Evolutionary conservation across 1,284 basidiomycete genomes (phyloP), one percentile per base, ranked within the genome.

Genomic region (Meripilus lineatus): DNA sequence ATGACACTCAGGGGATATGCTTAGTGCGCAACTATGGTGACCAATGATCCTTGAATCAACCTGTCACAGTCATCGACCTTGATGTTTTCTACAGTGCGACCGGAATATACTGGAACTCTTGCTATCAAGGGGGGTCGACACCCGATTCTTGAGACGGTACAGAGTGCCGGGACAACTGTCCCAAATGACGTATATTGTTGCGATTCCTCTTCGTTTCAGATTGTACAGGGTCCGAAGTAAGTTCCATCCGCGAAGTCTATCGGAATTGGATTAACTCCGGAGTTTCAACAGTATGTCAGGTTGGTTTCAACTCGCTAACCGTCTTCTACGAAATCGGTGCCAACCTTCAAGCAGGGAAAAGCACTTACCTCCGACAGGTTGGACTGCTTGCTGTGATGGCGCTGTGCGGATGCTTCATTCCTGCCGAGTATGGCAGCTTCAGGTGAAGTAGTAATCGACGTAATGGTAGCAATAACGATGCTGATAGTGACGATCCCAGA

Each of bases 381-480:
- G 94, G 86, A 0, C 70, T 97, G 2, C 67, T 97, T 36, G 75
- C 80, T 0, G 71, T 95, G 15, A 86, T 95, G 77, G 91, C 90
- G 0, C 84, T 91, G 80, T 79, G 82, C 49, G 93, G 93, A 0
- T 91, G 84, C 63, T 94, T 91, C 59, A 86, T 97, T 1, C 91
- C 94, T 0, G 92, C 90, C 0, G 86, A 91, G 58, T 93, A 92
- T 59, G 92, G 89, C 6, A 89, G 83, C 54, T 88, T 94, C 58
- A 72, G 79, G 88, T 81, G n/a, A 40, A 25, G 64, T 50, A 20
- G 22, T 5, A n/a, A 33, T 38, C 34, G 24, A 2, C 40, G 11
- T 20, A 26, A 7, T 15, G 11, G 5, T 7, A 28, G 18, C 0
- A 21, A 20, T n/a, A 18, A 13, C 14, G 3, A 32, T 30, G 6